Evolutionary conservation across 139 green algal genomes (phyloP), one percentile per base, ranked within the genome.

Genomic region (Monoraphidium neglectum): DNA sequence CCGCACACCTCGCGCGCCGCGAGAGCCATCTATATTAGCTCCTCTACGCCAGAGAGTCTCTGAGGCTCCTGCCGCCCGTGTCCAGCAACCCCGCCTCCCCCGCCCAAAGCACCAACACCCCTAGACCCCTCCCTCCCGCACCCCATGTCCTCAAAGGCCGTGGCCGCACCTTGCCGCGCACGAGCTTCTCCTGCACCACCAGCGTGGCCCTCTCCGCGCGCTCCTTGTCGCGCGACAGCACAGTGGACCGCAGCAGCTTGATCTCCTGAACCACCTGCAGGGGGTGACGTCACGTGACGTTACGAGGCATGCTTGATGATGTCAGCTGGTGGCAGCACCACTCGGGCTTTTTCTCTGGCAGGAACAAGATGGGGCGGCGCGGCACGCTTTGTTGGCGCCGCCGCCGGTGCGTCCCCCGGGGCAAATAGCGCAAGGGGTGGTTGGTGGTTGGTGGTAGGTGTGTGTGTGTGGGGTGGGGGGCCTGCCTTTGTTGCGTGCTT

Each of bases 151-250:
- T n/a, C 54, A 10, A n/a, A 30, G 4, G 12, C 21, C 54, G 12
- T 16, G 54, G 12, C 15, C 49, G 23, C 47, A 79, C 73, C 75
- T 80, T 80, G 66, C 78, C 72, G 10, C 67, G 81, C 57, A 95
- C 69, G 3, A 99, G 92, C 72, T 92, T 92, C 81, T 99, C 96
- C 82, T 99, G 96, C 62, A 85, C 82, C 43, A 99, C 96, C 32
- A 99, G 90, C 6, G 93, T 98, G 1, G 95, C 95, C 1, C 96
- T 74, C 85, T 99, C 96, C 4, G 91, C 90, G 30, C 82, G 80
- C 89, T 99, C 96, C 78, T 92, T 97, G 75, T 99, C 95, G 1
- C 90, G 78, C 80, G 92, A 81, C 38, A 80, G 76, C 40, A 98
- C 90, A 2, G 77, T 82, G 40, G 83, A 87, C 46, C 91, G 87